Evolutionary conservation across 2,329 filamentous ascomycete genomes (phyloP), one percentile per base, ranked within the genome.

Genomic region (Epichloe bromicola): DNA sequence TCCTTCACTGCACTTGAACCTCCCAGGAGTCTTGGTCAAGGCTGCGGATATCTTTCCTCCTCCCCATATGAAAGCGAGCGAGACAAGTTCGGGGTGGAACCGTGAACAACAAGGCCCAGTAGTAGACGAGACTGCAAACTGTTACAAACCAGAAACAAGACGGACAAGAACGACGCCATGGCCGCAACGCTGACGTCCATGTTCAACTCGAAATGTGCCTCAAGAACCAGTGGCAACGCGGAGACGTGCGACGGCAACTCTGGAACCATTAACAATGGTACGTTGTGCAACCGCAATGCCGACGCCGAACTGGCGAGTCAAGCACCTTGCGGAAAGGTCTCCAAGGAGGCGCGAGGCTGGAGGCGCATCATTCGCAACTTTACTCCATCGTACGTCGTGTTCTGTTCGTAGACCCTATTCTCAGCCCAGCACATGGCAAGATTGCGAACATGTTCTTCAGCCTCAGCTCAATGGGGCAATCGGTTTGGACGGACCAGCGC

Each of bases 351-450:
- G 23, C 60, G 59, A 19, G 70, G 70, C 4, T 74, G 70, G 70
- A 59, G 70, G 51, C 67, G 67, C 53, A 66, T 76, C 36, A 66
- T 76, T 39, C 69, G 72, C 51, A 74, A 78, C 58, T 78, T 78
- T 57, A 76, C 72, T 33, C 75, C 75, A 34, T 78, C 74, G 72
- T 76, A 63, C 60, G 73, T 65, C 14, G 12, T 14, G 14, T 6
- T 20, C 10, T 43, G 5, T 23, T 11, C 14, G 26, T 38, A 14
- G 12, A 14, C 14, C 36, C 36, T 15, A 8, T 38, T 38, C 36
- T 38, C 36, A 3, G 1, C 6, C 36, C 36, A 37, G 26, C 26
- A 30, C 26, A 4, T 30, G 10, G 26, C 26, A 30, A 30, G 26
- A 30, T 30, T 30, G 26, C 26, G 26, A 8, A 30, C 26, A 30